phyloP scores from a whole-genome alignment of 805 yeast species.

The Monosporozyma yasuniensis region DNA sequence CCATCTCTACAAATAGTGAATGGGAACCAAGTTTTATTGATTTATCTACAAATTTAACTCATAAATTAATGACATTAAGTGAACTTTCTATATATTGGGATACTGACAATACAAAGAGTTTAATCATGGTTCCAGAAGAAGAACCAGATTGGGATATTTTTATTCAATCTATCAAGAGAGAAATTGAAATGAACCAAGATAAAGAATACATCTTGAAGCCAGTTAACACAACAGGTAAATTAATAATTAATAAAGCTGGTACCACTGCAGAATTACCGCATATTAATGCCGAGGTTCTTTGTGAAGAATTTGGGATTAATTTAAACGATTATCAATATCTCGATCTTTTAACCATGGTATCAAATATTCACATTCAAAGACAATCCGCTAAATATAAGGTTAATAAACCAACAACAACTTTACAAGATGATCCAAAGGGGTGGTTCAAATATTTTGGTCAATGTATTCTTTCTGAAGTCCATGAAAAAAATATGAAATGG shows the following conservation, averaged over 20 bases:
- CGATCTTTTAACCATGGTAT: conserved; percentile 70
- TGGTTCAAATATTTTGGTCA: conserved; percentile 81
- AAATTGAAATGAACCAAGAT: background rate
- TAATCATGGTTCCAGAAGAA: background rate
- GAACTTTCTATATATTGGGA: conserved; percentile 79
- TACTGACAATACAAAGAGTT: conserved; percentile 40
- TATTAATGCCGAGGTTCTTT: conserved; percentile 62
- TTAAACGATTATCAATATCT: conserved; percentile 79
- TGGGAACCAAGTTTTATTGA: conserved; percentile 86
- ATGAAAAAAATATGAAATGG: conserved; percentile 72
- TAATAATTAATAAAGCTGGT: conserved; percentile 72
- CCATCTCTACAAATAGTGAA: conserved; percentile 74
- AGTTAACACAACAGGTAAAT: conserved; percentile 77
- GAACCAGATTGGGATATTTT: background rate
- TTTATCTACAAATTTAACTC: conserved; percentile 53
- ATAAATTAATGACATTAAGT: conserved; percentile 68
- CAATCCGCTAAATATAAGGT: conserved; percentile 68
- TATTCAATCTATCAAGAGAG: background rate
- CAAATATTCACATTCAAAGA: conserved; percentile 71
- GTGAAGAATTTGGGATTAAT: conserved; percentile 83
- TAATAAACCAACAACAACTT: conserved; percentile 49
- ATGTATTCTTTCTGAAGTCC: conserved; percentile 72
- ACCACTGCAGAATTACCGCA: conserved; percentile 63
- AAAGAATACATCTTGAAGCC: conserved; percentile 52
- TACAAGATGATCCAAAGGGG: conserved; percentile 53